Evolutionary conservation across 805 yeast genomes (phyloP).

Genomic region (Wickerhamiella nectarea): DNA sequence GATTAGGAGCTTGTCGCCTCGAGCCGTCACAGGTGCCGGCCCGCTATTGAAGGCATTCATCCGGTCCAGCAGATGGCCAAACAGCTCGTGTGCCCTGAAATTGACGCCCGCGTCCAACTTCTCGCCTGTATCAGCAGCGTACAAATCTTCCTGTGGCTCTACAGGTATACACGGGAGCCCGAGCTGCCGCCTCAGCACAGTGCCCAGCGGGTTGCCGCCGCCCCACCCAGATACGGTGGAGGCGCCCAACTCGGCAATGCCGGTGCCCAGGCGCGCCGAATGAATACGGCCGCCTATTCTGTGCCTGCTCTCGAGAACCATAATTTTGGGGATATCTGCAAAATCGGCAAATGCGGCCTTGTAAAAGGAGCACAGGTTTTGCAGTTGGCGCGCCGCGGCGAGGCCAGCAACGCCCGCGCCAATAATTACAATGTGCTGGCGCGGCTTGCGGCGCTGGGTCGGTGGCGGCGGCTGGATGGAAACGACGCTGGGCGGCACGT

Average conservation of each 20-base stretch:
- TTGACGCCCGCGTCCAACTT: conserved; percentile 22
- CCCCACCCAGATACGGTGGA: conserved; percentile 30
- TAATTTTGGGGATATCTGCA: conserved; percentile 29
- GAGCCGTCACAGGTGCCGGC: conserved; percentile 24
- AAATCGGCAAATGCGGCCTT: conserved; percentile 25
- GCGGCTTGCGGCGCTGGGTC: conserved; percentile 21
- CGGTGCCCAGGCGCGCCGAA: conserved; percentile 21
- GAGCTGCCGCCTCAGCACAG: conserved; percentile 29
- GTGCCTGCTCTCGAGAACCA: conserved; percentile 29
- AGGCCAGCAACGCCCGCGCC: conserved; percentile 98
- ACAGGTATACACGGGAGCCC: conserved; percentile 29
- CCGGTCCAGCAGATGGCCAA: conserved; percentile 27
- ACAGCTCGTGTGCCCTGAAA: conserved; percentile 25
- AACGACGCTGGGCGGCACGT: conserved; percentile 8
- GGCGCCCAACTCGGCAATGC: conserved; percentile 30
- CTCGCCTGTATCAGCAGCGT: conserved; percentile 26
- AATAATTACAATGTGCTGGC: conserved; percentile 48
- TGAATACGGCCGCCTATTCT: conserved; percentile 33
- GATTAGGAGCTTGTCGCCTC: conserved; percentile 28
- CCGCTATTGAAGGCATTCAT: conserved; percentile 26
- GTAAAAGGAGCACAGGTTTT: conserved; percentile 37
- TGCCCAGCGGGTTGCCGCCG: conserved; percentile 30
- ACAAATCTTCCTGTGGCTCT: conserved; percentile 24
- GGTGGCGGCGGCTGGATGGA: conserved; percentile 14
- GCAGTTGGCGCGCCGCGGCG: conserved; percentile 91